Evolutionary conservation across 2,329 filamentous ascomycete species (phyloP).

Genomic region (Didymella keratinophila): DNA sequence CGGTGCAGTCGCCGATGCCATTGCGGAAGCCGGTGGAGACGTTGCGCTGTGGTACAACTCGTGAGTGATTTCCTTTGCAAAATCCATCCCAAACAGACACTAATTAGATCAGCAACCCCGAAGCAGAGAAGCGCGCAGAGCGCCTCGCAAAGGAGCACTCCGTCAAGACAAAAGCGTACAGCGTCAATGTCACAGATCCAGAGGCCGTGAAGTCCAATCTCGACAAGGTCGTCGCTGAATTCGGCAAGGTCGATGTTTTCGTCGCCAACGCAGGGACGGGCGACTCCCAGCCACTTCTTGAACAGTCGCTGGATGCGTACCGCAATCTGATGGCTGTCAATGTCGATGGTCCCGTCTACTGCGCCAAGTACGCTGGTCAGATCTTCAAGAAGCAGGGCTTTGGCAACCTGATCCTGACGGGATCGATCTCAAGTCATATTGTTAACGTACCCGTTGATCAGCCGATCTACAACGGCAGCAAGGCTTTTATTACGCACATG

Average conservation of each 20-base stretch:
- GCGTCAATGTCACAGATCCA: slow-evolving; percentile 64
- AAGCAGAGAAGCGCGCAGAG: slow-evolving; percentile 66
- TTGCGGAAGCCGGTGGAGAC: slow-evolving; percentile 54
- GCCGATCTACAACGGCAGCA: slow-evolving; percentile 54
- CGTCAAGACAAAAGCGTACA: slow-evolving; percentile 70
- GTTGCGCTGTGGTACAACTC: slow-evolving; percentile 56
- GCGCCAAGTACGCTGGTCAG: slow-evolving; percentile 53
- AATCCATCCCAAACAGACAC: neutral
- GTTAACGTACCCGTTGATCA: slow-evolving; percentile 81
- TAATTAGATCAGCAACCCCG: slow-evolving; percentile 55
- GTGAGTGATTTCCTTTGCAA: slow-evolving; percentile 2
- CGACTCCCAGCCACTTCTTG: slow-evolving; percentile 64
- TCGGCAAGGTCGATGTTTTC: slow-evolving; percentile 70
- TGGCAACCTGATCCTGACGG: slow-evolving; percentile 70
- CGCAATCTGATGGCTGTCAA: slow-evolving; percentile 71
- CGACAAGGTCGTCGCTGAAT: slow-evolving; percentile 70
- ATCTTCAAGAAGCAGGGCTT: slow-evolving; percentile 55
- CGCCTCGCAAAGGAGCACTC: slow-evolving; percentile 64
- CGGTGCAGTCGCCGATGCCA: slow-evolving; percentile 45
- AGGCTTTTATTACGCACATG: slow-evolving; percentile 70
- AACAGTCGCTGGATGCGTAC: slow-evolving; percentile 68
- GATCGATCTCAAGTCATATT: slow-evolving; percentile 72
- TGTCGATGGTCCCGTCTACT: slow-evolving; percentile 67
- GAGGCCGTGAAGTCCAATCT: slow-evolving; percentile 64
- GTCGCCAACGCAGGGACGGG: slow-evolving; percentile 72